These are phyloP conservation scores for Lipomyces yamadae DNA, from an alignment of 805 yeast genomes.

Conservation along the genomic window DNA sequence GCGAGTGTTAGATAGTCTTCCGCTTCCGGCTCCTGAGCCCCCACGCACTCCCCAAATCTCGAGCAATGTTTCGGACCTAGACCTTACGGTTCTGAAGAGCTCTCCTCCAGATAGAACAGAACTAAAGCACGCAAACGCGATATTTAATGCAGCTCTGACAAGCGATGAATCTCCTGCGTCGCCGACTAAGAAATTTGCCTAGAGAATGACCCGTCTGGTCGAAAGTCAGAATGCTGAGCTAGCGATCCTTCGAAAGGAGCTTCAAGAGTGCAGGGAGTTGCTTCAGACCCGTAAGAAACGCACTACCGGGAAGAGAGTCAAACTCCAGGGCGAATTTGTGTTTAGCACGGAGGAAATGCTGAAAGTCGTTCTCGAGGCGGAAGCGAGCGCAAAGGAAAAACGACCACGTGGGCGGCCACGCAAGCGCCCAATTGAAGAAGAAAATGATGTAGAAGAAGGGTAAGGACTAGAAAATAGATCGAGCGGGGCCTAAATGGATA, in stretches of 20 bases:
- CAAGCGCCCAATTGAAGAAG: slow-evolving; percentile 9
- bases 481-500: neutral
- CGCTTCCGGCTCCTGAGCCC: neutral
- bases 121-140: slow-evolving; percentile 1
- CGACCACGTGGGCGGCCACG: slow-evolving; percentile 9
- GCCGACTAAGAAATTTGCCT: too few relatives aligned
- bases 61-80: neutral
- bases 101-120: slow-evolving; percentile 4
- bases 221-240: slow-evolving; percentile 11
- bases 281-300: slow-evolving; percentile 8
- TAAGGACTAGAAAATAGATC: slow-evolving; percentile 3
- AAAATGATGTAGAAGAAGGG: slow-evolving; percentile 8
- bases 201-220: neutral
- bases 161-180: neutral
- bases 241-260: slow-evolving; percentile 1
- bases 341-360: slow-evolving; percentile 5
- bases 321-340: slow-evolving; percentile 8
- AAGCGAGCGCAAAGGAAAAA: neutral
- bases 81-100: neutral
- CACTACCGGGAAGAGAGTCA: slow-evolving; percentile 4
- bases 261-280: slow-evolving; percentile 3
- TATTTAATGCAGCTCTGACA: neutral
- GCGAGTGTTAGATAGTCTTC: neutral
- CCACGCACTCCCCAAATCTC: neutral
- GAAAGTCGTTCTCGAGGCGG: slow-evolving; percentile 2